Evolutionary conservation across 768 basidiomycete species (phyloP).

Genomic region (Gymnopilus dilepis): DNA sequence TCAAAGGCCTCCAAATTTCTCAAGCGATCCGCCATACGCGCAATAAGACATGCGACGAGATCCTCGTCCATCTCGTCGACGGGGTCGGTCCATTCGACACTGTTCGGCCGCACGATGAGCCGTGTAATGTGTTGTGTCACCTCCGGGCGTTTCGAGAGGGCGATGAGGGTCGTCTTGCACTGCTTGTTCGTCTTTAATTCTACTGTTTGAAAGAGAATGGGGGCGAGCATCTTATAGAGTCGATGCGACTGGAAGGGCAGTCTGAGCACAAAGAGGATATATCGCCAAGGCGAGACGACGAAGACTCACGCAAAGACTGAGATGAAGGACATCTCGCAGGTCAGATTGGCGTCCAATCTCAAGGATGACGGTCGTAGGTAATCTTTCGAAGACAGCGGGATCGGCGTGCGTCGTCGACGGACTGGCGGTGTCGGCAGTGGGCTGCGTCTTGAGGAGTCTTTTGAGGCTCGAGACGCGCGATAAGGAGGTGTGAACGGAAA

Average conservation of each 20-base stretch:
- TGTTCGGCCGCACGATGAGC: constrained; percentile 39
- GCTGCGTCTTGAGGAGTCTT: constrained; percentile 16
- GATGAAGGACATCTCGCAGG: constrained; percentile 33
- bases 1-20: constrained; percentile 35
- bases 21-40: constrained; percentile 30
- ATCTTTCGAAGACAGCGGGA: constrained; percentile 18
- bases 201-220: constrained; percentile 38
- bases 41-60: constrained; percentile 33
- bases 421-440: background rate
- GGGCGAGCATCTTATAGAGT: constrained; percentile 31
- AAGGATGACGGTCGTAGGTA: constrained; percentile 28
- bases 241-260: constrained; percentile 34
- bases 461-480: constrained; percentile 18
- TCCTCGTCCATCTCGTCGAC: constrained; percentile 39
- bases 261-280: background rate
- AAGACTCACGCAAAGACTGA: constrained; percentile 34
- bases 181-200: constrained; percentile 41
- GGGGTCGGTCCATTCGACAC: constrained; percentile 37
- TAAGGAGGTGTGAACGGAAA: constrained; percentile 14
- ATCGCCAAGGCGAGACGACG: background rate
- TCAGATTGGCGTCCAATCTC: constrained; percentile 31
- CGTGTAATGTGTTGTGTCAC: constrained; percentile 33
- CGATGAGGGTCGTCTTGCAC: constrained; percentile 40
- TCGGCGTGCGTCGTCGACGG: constrained; percentile 4
- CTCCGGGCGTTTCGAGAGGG: constrained; percentile 51